Evolutionary conservation across 495 filamentous ascomycete genomes (phyloP), one percentile per base, ranked within the genome.

Genomic region (Penicillium atrosanguineum): DNA sequence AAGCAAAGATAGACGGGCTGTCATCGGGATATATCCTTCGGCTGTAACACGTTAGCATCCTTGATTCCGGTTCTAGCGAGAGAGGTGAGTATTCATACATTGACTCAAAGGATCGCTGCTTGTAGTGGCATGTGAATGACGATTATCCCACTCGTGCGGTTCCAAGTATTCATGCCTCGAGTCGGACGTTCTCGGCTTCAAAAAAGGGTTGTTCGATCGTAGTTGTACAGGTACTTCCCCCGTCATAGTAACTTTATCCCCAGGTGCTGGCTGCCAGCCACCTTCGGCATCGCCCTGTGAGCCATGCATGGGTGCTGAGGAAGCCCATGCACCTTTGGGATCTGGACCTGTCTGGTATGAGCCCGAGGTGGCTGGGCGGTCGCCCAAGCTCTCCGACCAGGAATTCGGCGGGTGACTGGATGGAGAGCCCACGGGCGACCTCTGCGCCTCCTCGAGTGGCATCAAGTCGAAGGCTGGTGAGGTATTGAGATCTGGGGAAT

Each of bases 21-120:
- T 74, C 74, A 77, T 77, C 11, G 74, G 71, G 42, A 77, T 77
- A 55, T 70, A 70, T 9, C 74, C 74, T 23, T 72, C 73, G 42
- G 68, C 74, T 77, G 44, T 3, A 41, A 43, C 44, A 38, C 37
- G 49, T 53, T 11, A 68, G 59, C 41, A 60, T 34, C 9, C 12
- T 34, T 43, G 14, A 29, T 37, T 12, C n/a, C 7, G 25, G 4
- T 37, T 34, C 31, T 15, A 12, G 16, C 7, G 39, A 14, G 20
- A 39, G 19, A n/a, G 31, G 12, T 40, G 38, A 40, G 21, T 9
- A 3, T 40, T 18, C 61, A 31, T 67, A 75, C 72, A 61, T 60
- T 71, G 72, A 29, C 69, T 69, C 20, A 72, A 48, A 12, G 56
- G 52, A 16, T 59, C 62, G 56, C 68, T 71, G 28, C 39, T 62